phyloP scores from a whole-genome alignment of 306 rosid species.

The Rosa lucieae region DNA sequence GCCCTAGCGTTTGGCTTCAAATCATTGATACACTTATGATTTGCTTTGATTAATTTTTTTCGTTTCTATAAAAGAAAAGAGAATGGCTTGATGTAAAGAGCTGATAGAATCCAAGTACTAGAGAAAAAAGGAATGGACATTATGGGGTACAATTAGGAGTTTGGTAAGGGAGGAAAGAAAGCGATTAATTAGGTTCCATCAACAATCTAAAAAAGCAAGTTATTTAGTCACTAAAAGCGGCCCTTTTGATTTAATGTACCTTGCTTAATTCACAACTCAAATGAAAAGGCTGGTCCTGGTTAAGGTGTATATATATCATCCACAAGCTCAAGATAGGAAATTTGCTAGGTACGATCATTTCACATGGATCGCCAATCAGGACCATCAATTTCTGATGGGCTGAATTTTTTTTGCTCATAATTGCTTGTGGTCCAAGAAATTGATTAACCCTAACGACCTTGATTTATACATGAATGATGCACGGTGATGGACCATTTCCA shows the following conservation, averaged over 20 bases:
- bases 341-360: constrained; percentile 29
- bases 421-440: constrained; percentile 58
- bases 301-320: constrained; percentile 25
- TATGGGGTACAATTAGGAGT: neutral
- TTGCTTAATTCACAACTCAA: neutral
- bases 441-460: constrained; percentile 46
- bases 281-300: constrained; percentile 9
- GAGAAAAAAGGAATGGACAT: neutral
- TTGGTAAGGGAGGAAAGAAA: neutral
- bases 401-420: constrained; percentile 25
- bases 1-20: neutral
- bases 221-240: neutral
- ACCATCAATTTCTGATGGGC: constrained; percentile 34
- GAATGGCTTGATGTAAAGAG: neutral
- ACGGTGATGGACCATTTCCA: constrained; percentile 38
- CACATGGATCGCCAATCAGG: constrained; percentile 53
- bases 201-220: neutral
- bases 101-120: neutral
- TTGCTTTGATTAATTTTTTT: neutral
- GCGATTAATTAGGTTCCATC: constrained; percentile 1
- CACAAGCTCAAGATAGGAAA: constrained; percentile 33
- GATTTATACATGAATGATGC: constrained; percentile 24
- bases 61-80: neutral
- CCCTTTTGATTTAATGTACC: neutral
- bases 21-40: neutral